Base-by-base conservation (phyloP, 495 filamentous ascomycete genomes). In the Haplographium delicatum region DNA sequence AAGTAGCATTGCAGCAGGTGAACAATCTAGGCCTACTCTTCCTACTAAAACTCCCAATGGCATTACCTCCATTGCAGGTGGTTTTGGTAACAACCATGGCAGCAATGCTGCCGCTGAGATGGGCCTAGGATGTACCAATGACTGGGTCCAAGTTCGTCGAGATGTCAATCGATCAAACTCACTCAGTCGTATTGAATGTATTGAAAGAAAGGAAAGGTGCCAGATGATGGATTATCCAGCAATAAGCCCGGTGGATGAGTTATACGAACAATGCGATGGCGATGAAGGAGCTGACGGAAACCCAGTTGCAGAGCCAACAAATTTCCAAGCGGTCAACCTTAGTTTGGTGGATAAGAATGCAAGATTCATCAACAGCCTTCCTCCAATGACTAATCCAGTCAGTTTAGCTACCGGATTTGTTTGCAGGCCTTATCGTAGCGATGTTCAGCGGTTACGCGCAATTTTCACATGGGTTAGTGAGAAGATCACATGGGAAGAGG, bases 401-500 rank as follows among this genome's bases (percentile, higher is more conserved):
- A 88, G 82, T 47, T 76, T 99, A 19, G 90, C 91, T 1, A 90
- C 94, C 47, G 88, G 85, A 5, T 95, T 95, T 60, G 81, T 99
- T 23, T 97, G 94, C 60, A 82, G 94, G 35, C 94, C 94, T 4
- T 95, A 96, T 62, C 81, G 90, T 43, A 96, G 88, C 64, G 94
- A 97, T 58, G 88, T 96, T 1, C 93, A 99, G 62, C 79, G 91
- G 30, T 72, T 97, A 4, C 79, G 93, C 18, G 89, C 93, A 1
- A 96, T 97, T 43, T 99, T 96, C 61, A 96, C 85, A 8, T 99
- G 91, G 91, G 88, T 96, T 23, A 80, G 89, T 16, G 93, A 97
- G 63, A 93, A 93, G 61, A 82, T 99, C 42, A 79, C 79, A n/a
- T 99, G 93, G 91, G 93, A 99, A 40, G 90, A 96, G 59, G 87